Conservation (phyloP, 106 monocot species). For the Apostasia ramifera region DNA sequence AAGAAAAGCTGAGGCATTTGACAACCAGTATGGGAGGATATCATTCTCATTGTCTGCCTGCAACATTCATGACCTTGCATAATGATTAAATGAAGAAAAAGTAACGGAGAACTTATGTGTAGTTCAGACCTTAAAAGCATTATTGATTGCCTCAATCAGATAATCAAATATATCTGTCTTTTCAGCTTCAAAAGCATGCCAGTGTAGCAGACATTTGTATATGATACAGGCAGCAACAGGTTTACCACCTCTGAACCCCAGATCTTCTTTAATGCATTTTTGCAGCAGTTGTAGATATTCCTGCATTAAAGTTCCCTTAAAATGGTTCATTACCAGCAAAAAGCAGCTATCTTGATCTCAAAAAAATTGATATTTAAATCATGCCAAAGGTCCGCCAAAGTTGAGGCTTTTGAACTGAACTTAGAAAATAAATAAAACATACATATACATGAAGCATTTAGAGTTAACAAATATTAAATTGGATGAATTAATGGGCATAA, state of each 20-base stretch:
- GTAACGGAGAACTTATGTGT: neutral
- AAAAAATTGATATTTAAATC: too few species aligned
- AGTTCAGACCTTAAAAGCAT: slow-evolving; percentile 55
- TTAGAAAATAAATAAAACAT: too few species aligned
- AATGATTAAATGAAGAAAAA: slow-evolving; percentile 5
- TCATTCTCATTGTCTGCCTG: slow-evolving; percentile 61
- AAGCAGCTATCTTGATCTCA: too few species aligned
- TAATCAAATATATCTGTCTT: slow-evolving; percentile 73
- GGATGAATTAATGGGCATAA: too few species aligned
- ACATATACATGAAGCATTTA: too few species aligned
- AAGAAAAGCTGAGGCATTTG: slow-evolving; percentile 79
- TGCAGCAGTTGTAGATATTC: slow-evolving; percentile 45
- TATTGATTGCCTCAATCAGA: slow-evolving; percentile 63
- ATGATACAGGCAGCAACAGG: slow-evolving; percentile 83
- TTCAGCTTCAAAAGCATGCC: slow-evolving; percentile 77
- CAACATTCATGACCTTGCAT: slow-evolving; percentile 9
- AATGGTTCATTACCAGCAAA: too few species aligned
- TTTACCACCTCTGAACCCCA: slow-evolving; percentile 79
- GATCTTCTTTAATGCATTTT: slow-evolving; percentile 59
- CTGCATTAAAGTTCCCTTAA: slow-evolving; percentile 12
- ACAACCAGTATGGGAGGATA: slow-evolving; percentile 80
- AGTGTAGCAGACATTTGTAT: slow-evolving; percentile 75
- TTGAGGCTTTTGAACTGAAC: too few species aligned
- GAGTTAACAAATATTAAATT: too few species aligned
- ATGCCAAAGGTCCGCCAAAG: too few species aligned